Evolutionary conservation across 352 stramenopile species (phyloP).

Genomic region (Phytopythium vexans): DNA sequence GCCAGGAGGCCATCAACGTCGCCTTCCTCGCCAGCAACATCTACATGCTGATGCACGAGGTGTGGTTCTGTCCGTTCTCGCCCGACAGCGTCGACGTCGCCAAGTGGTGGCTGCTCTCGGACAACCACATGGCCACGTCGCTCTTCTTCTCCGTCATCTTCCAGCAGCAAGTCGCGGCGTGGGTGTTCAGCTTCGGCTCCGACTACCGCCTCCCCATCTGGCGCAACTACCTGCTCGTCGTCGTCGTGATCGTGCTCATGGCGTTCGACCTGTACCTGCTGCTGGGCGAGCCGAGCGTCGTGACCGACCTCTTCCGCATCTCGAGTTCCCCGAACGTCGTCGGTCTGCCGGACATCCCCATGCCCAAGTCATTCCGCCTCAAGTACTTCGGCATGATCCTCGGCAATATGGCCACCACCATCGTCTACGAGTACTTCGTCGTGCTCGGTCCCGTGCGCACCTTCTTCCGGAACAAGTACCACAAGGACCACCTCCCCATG

Average conservation of each 20-base stretch:
- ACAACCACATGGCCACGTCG: conserved; percentile 24
- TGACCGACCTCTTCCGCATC: conserved; percentile 49
- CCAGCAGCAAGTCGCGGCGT: conserved; percentile 24
- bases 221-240: conserved; percentile 33
- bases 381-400: conserved; percentile 26
- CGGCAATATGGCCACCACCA: conserved; percentile 23
- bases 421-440: conserved; percentile 32
- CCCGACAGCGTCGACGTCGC: conserved; percentile 16
- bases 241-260: conserved; percentile 21
- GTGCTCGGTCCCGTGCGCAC: conserved; percentile 32
- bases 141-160: conserved; percentile 31
- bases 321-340: conserved; percentile 50
- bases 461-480: conserved; percentile 32
- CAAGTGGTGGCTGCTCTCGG: conserved; percentile 27
- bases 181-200: conserved; percentile 42
- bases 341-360: conserved; percentile 35
- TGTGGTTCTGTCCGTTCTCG: conserved; percentile 23
- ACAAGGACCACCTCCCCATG: conserved; percentile 25
- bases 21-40: conserved; percentile 25
- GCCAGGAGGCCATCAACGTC: conserved; percentile 41
- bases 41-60: conserved; percentile 12
- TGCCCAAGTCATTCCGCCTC: conserved; percentile 36
- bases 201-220: conserved; percentile 42
- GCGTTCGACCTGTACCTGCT: conserved; percentile 35
- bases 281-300: conserved; percentile 27